A percentile compares a stretch with the other conserved stretches of the same genome.
Evolutionary conservation across 192 early-diverging fungal genomes (phyloP).

Genomic region (Geranomyces variabilis): DNA sequence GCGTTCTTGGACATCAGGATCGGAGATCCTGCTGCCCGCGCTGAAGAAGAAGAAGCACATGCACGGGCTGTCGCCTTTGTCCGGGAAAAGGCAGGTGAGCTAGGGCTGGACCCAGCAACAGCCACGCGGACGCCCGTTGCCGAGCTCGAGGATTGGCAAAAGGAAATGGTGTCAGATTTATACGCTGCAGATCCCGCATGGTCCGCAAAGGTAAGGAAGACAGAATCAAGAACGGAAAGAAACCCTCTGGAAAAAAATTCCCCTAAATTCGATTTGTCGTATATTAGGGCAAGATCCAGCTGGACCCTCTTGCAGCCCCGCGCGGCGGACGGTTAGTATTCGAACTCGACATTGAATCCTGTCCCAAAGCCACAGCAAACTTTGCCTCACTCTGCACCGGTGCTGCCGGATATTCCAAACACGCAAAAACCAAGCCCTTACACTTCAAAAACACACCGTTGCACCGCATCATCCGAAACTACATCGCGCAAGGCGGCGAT

Average conservation of each 20-base stretch:
- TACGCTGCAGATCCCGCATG: conserved; percentile 18
- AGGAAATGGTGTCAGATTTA: conserved; percentile 19
- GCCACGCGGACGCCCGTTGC: neutral
- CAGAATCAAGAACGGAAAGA: too few relatives aligned
- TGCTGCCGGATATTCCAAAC: conserved; percentile 64
- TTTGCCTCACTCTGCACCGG: conserved; percentile 84
- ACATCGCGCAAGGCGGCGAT: conserved; percentile 87
- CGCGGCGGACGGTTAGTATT: conserved; percentile 69
- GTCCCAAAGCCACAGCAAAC: conserved; percentile 75
- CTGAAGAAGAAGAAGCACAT: conserved; percentile 9
- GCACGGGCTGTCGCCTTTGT: conserved; percentile 5
- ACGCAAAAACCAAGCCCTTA: conserved; percentile 69
- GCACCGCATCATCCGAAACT: conserved; percentile 73
- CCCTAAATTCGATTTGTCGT: neutral
- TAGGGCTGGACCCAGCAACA: neutral
- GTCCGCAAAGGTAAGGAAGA: conserved; percentile 4
- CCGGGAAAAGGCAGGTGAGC: neutral
- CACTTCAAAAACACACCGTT: conserved; percentile 72
- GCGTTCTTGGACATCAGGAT: conserved; percentile 30
- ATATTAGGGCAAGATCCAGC: conserved; percentile 17
- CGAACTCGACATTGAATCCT: conserved; percentile 61
- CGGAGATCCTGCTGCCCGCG: conserved; percentile 18
- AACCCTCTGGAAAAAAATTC: too few relatives aligned
- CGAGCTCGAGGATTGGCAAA: conserved; percentile 23
- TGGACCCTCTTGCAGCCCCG: conserved; percentile 29